Evolutionary conservation across 129 eudicot genomes (phyloP).

Genomic region (Pittosporum tobira): DNA sequence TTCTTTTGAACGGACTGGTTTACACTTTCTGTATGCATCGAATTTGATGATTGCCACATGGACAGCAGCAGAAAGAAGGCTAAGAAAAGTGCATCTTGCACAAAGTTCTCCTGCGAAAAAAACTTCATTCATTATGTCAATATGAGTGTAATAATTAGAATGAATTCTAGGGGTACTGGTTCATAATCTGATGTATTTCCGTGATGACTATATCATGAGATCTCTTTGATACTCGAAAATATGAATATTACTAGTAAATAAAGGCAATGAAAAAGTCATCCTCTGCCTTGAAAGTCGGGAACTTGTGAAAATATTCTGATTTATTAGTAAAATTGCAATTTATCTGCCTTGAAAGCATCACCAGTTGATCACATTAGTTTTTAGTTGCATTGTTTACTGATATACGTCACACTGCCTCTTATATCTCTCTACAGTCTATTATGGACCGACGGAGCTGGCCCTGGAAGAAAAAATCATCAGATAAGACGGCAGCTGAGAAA

Average conservation of each 20-base stretch:
- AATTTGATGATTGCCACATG: neutral
- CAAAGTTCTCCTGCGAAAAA: too few species aligned
- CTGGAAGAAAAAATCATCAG: conserved; percentile 96
- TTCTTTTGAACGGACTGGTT: too few species aligned
- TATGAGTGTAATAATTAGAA: too few species aligned
- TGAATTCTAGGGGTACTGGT: too few species aligned
- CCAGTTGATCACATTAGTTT: neutral
- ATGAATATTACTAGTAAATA: neutral
- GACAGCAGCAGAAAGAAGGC: too few species aligned
- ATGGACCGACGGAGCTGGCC: conserved; percentile 99
- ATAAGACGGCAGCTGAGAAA: conserved; percentile 59
- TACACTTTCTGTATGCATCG: too few species aligned
- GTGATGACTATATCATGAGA: too few species aligned
- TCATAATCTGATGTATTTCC: too few species aligned
- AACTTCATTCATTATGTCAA: too few species aligned
- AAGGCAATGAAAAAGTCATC: neutral
- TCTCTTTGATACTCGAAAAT: too few species aligned
- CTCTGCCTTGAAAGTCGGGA: too few species aligned
- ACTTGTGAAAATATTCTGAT: neutral
- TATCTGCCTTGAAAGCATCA: neutral
- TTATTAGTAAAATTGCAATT: neutral
- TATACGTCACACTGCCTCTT: neutral
- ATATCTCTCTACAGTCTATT: conserved; percentile 22
- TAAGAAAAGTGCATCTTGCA: too few species aligned
- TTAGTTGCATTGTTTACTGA: neutral